Evolutionary conservation across 2,329 filamentous ascomycete genomes (phyloP), one percentile per base, ranked within the genome.

Genomic region (Fusarium sp.): DNA sequence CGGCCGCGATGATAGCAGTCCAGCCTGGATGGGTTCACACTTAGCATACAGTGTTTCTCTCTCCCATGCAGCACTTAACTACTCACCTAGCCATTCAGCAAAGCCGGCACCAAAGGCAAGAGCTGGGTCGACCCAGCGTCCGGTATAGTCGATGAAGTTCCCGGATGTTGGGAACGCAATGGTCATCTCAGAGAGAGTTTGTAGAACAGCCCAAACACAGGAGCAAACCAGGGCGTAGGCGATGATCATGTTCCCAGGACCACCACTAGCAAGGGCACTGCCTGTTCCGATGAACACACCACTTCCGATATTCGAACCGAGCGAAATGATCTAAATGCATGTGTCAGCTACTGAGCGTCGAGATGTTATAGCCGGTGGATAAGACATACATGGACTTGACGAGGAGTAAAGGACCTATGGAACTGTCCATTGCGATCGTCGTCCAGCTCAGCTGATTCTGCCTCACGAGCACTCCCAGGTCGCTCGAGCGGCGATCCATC

Each of bases 101-200:
- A 72, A 72, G 13, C 69, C 69, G 15, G 69, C 69, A 7, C 67
- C 62, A 46, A 72, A 72, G 1, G 68, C 68, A n/a, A 71, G 7
- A 7, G 68, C 62, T 10, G 65, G 69, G 6, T 71, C 69, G 11
- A 72, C 68, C 62, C 68, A 71, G 9, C 65, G 57, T 28, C 61
- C 59, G 13, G 65, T 65, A 21, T 69, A 72, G 39, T 72, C 69
- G 19, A 71, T 71, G 8, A 58, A 71, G 49, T 69, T 71, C 1
- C 69, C 69, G 7, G 65, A 71, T 7, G 53, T 51, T 8, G 68
- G 68, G 10, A 71, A 71, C 1, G 65, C 65, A 17, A 71, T 69
- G 0, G 69, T 71, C 68, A 71, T 71, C 33, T 71, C 69, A 4
- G 57, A 59, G 5, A 71, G 28, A 7, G 68, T 60, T 46, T 71